Evolutionary conservation across 495 filamentous ascomycete species (phyloP).

Genomic region (Penicillium manginii): DNA sequence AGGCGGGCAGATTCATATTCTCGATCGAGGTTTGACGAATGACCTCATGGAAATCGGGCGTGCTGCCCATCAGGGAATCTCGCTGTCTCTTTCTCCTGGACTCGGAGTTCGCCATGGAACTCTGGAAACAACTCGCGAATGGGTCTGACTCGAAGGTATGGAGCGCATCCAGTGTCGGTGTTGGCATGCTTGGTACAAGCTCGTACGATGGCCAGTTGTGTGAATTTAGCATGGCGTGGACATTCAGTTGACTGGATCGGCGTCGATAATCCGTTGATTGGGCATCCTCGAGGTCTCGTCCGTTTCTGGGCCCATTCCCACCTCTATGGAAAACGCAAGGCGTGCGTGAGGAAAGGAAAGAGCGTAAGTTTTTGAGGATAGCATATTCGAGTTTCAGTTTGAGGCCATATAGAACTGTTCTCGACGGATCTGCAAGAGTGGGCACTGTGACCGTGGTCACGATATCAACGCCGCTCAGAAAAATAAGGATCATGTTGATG

Average conservation of each 20-base stretch:
- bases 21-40: slow-evolving; percentile 22
- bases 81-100: not conserved
- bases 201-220: not conserved
- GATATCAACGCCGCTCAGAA: slow-evolving; percentile 54
- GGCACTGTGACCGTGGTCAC: slow-evolving; percentile 51
- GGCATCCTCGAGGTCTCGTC: slow-evolving; percentile 15
- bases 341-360: not conserved
- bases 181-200: no score
- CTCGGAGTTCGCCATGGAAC: not conserved
- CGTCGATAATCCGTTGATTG: slow-evolving; percentile 1
- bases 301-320: not conserved
- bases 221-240: slow-evolving; percentile 7
- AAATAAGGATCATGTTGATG: slow-evolving; percentile 55
- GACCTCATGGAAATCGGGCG: slow-evolving; percentile 25
- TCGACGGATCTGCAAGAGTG: slow-evolving; percentile 50
- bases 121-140: not conserved
- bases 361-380: slow-evolving; percentile 40
- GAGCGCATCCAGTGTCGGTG: no score
- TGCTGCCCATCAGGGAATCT: not conserved
- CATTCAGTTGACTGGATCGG: slow-evolving; percentile 22
- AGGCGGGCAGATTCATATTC: slow-evolving; percentile 3
- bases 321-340: not conserved
- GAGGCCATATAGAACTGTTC: slow-evolving; percentile 59
- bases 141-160: not conserved
- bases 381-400: slow-evolving; percentile 66